phyloP scores from a whole-genome alignment of 495 filamentous ascomycete genomes.

The Platismatia glauca region DNA sequence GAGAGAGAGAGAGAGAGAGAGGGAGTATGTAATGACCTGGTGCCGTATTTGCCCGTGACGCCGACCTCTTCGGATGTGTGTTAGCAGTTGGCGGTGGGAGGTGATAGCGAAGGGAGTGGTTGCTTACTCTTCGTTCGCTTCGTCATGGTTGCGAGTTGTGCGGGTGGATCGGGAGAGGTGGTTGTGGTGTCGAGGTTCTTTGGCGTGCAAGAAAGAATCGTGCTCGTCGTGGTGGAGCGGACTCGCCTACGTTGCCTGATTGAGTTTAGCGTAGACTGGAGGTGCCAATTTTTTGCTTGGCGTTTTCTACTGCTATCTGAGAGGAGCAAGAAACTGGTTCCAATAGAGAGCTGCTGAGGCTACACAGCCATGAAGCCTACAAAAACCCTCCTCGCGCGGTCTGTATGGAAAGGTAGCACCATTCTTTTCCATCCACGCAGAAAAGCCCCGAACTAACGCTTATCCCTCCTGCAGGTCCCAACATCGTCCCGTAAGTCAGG shows the following conservation, averaged over 20 bases:
- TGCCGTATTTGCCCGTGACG: slow-evolving; percentile 64
- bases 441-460: slow-evolving; percentile 21
- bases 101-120: background rate
- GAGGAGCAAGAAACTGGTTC: background rate
- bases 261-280: background rate
- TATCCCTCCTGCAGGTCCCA: slow-evolving; percentile 34
- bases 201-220: background rate
- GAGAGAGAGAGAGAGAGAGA: background rate
- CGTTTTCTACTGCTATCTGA: too few species aligned
- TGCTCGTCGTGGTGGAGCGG: slow-evolving; percentile 1
- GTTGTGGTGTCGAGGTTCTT: background rate
- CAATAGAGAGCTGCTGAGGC: background rate
- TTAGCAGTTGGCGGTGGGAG: background rate
- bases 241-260: slow-evolving; percentile 2
- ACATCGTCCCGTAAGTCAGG: slow-evolving; percentile 44
- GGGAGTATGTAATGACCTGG: slow-evolving; percentile 40
- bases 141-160: slow-evolving; percentile 60
- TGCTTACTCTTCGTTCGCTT: slow-evolving; percentile 83
- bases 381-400: slow-evolving; percentile 51
- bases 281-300: too few species aligned
- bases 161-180: background rate
- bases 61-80: slow-evolving; percentile 60
- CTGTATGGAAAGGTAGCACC: slow-evolving; percentile 63
- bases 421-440: background rate
- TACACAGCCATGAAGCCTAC: slow-evolving; percentile 50